Percentiles rank a stretch among this genome's conserved stretches.
Conservation (phyloP, 2,329 filamentous ascomycete genomes). For the Fusarium sp. region DNA sequence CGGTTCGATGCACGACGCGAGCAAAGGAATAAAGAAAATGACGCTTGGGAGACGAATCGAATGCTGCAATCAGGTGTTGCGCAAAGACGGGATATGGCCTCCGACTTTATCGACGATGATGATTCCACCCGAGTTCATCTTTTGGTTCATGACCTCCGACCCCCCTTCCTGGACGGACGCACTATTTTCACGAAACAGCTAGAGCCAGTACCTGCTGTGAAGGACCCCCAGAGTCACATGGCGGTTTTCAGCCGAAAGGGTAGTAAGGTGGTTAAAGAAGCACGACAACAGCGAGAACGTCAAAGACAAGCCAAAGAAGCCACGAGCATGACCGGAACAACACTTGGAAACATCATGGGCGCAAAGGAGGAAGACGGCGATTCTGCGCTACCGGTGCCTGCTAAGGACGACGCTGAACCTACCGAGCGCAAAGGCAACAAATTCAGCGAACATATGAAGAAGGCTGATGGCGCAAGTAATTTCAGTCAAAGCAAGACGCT, state of each 20-base stretch:
- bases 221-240: conserved; percentile 97
- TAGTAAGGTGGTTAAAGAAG: conserved; percentile 91
- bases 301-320: conserved; percentile 95
- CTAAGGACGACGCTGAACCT: conserved; percentile 73
- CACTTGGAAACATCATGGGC: conserved; percentile 93
- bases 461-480: conserved; percentile 83
- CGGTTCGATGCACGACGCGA: conserved; percentile 75
- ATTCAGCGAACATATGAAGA: conserved; percentile 91
- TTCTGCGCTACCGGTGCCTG: conserved; percentile 81
- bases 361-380: conserved; percentile 94
- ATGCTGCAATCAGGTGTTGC: conserved; percentile 98
- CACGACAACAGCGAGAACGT: conserved; percentile 89
- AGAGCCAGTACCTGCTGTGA: conserved; percentile 91
- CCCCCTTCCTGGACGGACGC: conserved; percentile 93
- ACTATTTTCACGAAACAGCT: conserved; percentile 98
- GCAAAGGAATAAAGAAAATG: conserved; percentile 92
- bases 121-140: conserved; percentile 90
- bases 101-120: conserved; percentile 85
- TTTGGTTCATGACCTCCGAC: conserved; percentile 90
- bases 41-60: conserved; percentile 98
- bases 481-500: conserved; percentile 95
- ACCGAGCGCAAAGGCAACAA: conserved; percentile 68
- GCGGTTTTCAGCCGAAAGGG: conserved; percentile 97
- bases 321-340: conserved; percentile 90
- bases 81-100: conserved; percentile 83